Evolutionary conservation across 2,329 filamentous ascomycete species (phyloP).

Genomic region (Lachnellula subtilissima): DNA sequence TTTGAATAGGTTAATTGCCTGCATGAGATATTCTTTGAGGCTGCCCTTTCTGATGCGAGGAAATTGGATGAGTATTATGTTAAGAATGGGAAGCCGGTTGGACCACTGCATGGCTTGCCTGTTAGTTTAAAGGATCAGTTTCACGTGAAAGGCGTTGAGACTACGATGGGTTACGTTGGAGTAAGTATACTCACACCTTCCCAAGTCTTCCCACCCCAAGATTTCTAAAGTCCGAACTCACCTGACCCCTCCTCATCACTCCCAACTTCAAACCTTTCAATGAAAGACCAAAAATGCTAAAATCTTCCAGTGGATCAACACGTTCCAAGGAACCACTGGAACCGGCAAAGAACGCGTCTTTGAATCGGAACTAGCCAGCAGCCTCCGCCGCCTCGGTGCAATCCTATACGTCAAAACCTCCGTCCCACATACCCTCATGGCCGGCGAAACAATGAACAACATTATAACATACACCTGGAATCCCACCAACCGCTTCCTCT

Average conservation of each 20-base stretch:
- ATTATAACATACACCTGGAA: constrained; percentile 38
- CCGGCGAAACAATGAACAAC: constrained; percentile 40
- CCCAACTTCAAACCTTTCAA: not conserved
- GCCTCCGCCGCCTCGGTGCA: constrained; percentile 36
- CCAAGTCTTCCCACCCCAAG: not conserved
- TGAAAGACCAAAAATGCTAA: not conserved
- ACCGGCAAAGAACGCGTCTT: constrained; percentile 45
- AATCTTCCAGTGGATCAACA: constrained; percentile 47
- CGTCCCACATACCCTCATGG: constrained; percentile 37
- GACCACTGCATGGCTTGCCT: constrained; percentile 38
- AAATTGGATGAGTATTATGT: constrained; percentile 47
- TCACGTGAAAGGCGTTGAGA: constrained; percentile 31
- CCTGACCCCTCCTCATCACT: not conserved
- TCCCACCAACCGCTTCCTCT: constrained; percentile 28
- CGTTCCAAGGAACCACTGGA: constrained; percentile 49
- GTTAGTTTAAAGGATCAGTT: constrained; percentile 38
- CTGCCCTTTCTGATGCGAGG: constrained; percentile 46
- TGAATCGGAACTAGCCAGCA: constrained; percentile 44
- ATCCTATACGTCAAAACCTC: constrained; percentile 39
- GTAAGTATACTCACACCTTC: constrained; percentile 8
- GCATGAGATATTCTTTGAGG: constrained; percentile 51
- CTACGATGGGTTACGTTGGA: constrained; percentile 58
- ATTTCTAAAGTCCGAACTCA: not conserved
- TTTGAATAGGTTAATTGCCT: constrained; percentile 50
- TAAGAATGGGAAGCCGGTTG: constrained; percentile 33